These are phyloP conservation scores for Oenanthe sinensis DNA, from an alignment of 129 eudicot genomes.

Conservation along the genomic window DNA sequence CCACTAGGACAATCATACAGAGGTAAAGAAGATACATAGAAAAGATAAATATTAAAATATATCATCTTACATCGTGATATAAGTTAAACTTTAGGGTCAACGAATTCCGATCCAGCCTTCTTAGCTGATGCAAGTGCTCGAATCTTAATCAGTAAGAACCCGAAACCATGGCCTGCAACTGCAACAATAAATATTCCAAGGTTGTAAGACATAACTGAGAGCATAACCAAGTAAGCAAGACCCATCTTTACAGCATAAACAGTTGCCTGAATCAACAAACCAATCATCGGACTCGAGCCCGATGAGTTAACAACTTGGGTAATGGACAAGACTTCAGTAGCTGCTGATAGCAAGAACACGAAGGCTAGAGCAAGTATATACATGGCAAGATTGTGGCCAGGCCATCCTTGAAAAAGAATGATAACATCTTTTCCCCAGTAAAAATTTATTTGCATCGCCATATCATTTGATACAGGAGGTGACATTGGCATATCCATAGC, in stretches of 20 bases:
- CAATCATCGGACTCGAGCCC: constrained; percentile 15
- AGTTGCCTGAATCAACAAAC: constrained; percentile 27
- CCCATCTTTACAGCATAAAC: constrained; percentile 43
- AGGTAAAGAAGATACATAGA: background rate
- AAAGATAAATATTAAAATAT: background rate
- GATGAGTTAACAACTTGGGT: constrained; percentile 18
- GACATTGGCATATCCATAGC: background rate
- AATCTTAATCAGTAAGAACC: constrained; percentile 41
- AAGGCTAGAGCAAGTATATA: constrained; percentile 48
- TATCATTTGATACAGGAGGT: constrained; percentile 11
- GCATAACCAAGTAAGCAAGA: constrained; percentile 58
- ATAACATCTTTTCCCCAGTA: constrained; percentile 60
- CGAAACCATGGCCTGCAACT: constrained; percentile 46
- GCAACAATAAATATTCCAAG: constrained; percentile 48
- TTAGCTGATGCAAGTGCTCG: constrained; percentile 14
- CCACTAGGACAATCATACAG: no score
- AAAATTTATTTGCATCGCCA: constrained; percentile 50
- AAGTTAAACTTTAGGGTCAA: constrained; percentile 13
- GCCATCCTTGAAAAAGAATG: constrained; percentile 56
- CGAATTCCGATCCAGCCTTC: background rate
- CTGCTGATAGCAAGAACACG: constrained; percentile 33
- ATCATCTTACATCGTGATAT: background rate
- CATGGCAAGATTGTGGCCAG: constrained; percentile 36
- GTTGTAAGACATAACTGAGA: constrained; percentile 64
- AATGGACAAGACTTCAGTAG: constrained; percentile 30